These are phyloP conservation scores for Lentithecium fluviatile DNA, from an alignment of 495 filamentous ascomycete species.

Conservation along the genomic window DNA sequence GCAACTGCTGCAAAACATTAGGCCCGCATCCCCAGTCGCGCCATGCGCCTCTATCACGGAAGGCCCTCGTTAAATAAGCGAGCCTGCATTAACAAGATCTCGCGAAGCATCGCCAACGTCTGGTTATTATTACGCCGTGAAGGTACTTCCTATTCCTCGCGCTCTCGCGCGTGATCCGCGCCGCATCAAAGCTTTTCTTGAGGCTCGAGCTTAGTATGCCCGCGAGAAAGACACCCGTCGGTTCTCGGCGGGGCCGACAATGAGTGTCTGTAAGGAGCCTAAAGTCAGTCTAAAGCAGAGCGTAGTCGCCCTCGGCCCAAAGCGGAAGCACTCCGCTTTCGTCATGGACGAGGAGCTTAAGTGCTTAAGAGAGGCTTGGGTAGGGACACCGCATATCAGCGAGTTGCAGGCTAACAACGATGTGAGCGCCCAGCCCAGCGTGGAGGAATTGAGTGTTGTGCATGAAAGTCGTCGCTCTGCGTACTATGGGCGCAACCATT, in stretches of 20 bases:
- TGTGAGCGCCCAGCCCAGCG: constrained; percentile 3
- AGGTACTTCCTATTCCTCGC: neutral
- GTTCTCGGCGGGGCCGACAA: neutral
- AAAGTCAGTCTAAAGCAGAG: neutral
- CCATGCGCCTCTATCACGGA: too few relatives aligned
- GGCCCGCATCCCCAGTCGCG: neutral
- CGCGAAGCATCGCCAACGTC: neutral
- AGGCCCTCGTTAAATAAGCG: too few relatives aligned
- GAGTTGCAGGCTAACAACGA: constrained; percentile 20
- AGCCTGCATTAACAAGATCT: too few relatives aligned
- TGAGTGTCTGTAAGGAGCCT: neutral
- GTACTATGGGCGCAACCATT: neutral
- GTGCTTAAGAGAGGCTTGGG: constrained; percentile 18
- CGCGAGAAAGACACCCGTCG: constrained; percentile 9
- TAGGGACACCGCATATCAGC: constrained; percentile 28
- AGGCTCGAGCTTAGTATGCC: constrained; percentile 28
- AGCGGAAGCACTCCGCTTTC: constrained; percentile 34
- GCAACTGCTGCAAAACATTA: constrained; percentile 3
- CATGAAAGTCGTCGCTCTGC: neutral
- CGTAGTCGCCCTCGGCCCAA: constrained; percentile 4
- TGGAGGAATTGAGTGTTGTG: constrained; percentile 22
- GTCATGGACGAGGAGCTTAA: constrained; percentile 29
- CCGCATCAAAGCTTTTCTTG: constrained; percentile 8
- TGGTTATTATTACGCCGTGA: neutral
- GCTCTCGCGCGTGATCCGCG: constrained; percentile 12